phyloP scores from a whole-genome alignment of 2,329 filamentous ascomycete genomes.

The Neonectria faginata region DNA sequence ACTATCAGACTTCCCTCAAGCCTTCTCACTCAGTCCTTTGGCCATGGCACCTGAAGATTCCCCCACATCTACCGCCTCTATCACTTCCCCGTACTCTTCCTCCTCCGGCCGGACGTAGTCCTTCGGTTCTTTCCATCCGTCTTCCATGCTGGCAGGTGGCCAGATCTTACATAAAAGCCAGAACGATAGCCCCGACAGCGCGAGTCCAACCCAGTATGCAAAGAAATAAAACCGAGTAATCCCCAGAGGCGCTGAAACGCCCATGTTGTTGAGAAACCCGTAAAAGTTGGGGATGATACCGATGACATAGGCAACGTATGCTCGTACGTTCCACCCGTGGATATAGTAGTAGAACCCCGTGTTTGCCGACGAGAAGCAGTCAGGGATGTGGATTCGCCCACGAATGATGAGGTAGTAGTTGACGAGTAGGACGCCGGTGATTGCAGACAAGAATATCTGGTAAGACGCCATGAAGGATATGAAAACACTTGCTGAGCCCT shows the following conservation, averaged over 20 bases:
- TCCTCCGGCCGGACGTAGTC: constrained; percentile 19
- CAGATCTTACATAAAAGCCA: constrained; percentile 14
- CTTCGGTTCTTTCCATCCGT: constrained; percentile 10
- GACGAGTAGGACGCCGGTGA: constrained; percentile 56
- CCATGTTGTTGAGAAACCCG: constrained; percentile 20
- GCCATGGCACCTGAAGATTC: neutral
- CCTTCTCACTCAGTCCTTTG: neutral
- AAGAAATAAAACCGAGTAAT: constrained; percentile 15
- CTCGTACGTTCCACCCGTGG: constrained; percentile 17
- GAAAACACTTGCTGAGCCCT: constrained; percentile 19
- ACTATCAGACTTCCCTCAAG: neutral
- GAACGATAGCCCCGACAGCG: constrained; percentile 4
- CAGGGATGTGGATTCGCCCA: constrained; percentile 9
- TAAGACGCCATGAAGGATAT: constrained; percentile 49
- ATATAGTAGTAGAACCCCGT: constrained; percentile 22
- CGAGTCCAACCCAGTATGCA: constrained; percentile 14
- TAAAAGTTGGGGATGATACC: constrained; percentile 26
- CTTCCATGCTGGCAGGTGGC: constrained; percentile 10
- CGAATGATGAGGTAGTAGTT: constrained; percentile 56
- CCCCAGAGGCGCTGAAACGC: constrained; percentile 10
- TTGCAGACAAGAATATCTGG: constrained; percentile 55
- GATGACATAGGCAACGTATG: constrained; percentile 22
- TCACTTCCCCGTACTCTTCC: neutral
- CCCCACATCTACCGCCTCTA: neutral
- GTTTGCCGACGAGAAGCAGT: constrained; percentile 12